Base-by-base conservation (phyloP, 306 rosid genomes). In the Vicia villosa region DNA sequence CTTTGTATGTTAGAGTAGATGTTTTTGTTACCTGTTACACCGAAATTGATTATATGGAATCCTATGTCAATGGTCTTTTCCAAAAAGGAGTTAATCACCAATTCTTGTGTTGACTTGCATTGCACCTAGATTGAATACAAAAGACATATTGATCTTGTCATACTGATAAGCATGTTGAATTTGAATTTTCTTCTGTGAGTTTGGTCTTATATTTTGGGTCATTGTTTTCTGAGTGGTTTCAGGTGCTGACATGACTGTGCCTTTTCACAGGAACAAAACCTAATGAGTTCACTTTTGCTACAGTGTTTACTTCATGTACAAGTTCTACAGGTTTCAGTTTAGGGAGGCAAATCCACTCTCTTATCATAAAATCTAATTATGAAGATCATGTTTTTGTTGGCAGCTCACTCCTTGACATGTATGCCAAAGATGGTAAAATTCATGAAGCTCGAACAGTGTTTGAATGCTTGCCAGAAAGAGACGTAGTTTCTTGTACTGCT, bases 351-450 rank as follows among this genome's bases (percentile, higher is more conserved):
- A 84, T 93, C 70, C 97, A 93, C 66, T 90, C 88, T 68, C 84
- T 82, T 16, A 78, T 80, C 46, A 41, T 84, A 52, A 93, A 87
- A 77, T 81, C 77, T 46, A 79, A 82, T 52, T 83, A 74, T 26
- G 89, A 85, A 37, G 74, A 82, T 21, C 94, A 93, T 65, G 83
- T 88, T 43, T 87, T 72, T 79, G 97, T 93, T 26, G 98, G 94
- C 40, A 90, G 96, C 78, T 93, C 98, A 38, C 96, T 88, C 42
- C 97, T 87, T 38, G 96, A 93, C 80, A 90, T 93, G 98, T 93
- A 93, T 72, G 89, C 97, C 51, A 93, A 90, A 81, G 79, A 82
- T 63, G 89, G 94, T 61, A 84, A 79, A 71, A 87, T 90, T 72
- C 80, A 79, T 73, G 97, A 90, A 74, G 97, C 96, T 50, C 79